These are phyloP conservation scores for Annulohypoxylon truncatum DNA, from an alignment of 2,329 filamentous ascomycete genomes.

Conservation along the genomic window DNA sequence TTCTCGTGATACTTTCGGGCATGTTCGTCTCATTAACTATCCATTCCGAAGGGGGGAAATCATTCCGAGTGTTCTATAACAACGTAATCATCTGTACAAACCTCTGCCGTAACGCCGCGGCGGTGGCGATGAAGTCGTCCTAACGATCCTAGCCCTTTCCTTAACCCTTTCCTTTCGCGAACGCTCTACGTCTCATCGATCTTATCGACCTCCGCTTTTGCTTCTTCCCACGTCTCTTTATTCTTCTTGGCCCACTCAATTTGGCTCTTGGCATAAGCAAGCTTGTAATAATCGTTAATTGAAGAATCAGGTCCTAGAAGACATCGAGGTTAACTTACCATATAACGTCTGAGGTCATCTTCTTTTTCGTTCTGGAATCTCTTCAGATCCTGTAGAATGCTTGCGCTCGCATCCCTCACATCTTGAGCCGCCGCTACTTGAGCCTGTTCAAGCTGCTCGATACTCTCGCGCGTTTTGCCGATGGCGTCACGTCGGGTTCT, in stretches of 20 bases:
- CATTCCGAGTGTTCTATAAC: constrained; percentile 23
- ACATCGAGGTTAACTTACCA: constrained; percentile 73
- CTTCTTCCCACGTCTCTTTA: constrained; percentile 92
- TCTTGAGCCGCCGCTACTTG: constrained; percentile 89
- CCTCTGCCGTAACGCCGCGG: background rate
- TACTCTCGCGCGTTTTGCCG: constrained; percentile 91
- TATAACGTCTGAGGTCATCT: constrained; percentile 90
- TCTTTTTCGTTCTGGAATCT: constrained; percentile 97
- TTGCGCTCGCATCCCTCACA: constrained; percentile 90
- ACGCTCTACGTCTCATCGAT: constrained; percentile 72
- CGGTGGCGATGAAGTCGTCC: background rate
- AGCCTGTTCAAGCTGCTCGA: constrained; percentile 89
- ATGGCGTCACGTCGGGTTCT: constrained; percentile 91
- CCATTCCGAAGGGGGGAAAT: constrained; percentile 33
- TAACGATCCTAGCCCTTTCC: background rate
- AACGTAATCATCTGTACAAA: constrained; percentile 4
- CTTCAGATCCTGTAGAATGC: constrained; percentile 88
- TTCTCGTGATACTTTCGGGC: constrained; percentile 13
- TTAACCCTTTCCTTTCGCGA: background rate
- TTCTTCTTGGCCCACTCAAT: constrained; percentile 95
- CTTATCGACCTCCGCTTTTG: constrained; percentile 86
- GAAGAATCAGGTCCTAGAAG: background rate
- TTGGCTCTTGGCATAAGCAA: constrained; percentile 91
- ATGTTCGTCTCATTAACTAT: constrained; percentile 41
- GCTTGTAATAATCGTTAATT: constrained; percentile 61